Evolutionary conservation across 2,329 filamentous ascomycete genomes (phyloP).

Genomic region (Lecanosticta acicola): DNA sequence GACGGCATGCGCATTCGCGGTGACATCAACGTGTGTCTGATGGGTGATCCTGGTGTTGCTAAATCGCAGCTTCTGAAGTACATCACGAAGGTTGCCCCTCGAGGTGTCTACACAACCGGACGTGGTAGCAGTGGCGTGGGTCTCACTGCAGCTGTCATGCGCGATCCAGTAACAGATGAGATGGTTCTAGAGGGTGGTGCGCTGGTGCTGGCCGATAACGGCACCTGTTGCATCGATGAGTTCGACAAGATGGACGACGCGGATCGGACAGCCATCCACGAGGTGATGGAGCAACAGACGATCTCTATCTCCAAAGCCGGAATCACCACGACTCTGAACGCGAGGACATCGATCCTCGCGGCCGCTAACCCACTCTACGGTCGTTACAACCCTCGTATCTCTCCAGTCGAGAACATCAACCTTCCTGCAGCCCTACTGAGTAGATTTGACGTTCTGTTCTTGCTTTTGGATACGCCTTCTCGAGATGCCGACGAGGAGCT

Average conservation of each 20-base stretch:
- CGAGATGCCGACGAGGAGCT: slow-evolving; percentile 88
- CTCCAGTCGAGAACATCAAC: slow-evolving; percentile 98
- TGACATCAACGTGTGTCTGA: slow-evolving; percentile 96
- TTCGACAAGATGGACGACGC: slow-evolving; percentile 88
- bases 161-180: slow-evolving; percentile 75
- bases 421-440: slow-evolving; percentile 93
- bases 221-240: slow-evolving; percentile 80
- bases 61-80: slow-evolving; percentile 98
- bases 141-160: slow-evolving; percentile 77
- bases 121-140: slow-evolving; percentile 76
- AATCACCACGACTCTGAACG: slow-evolving; percentile 94
- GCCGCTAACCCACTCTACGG: slow-evolving; percentile 97
- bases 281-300: slow-evolving; percentile 85
- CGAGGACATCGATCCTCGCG: slow-evolving; percentile 75
- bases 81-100: slow-evolving; percentile 94
- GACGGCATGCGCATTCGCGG: slow-evolving; percentile 99
- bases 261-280: slow-evolving; percentile 75
- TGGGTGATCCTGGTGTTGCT: slow-evolving; percentile 99
- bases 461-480: slow-evolving; percentile 89
- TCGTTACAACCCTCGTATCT: slow-evolving; percentile 94
- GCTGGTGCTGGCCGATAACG: slow-evolving; percentile 73
- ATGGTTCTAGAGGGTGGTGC: slow-evolving; percentile 80
- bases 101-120: slow-evolving; percentile 78
- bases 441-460: slow-evolving; percentile 93
- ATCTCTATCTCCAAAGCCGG: slow-evolving; percentile 86